Percentiles rank a stretch among this genome's conserved stretches.
Conservation (phyloP, 1,284 basidiomycete genomes). For the Ganoderma leucocontextum region DNA sequence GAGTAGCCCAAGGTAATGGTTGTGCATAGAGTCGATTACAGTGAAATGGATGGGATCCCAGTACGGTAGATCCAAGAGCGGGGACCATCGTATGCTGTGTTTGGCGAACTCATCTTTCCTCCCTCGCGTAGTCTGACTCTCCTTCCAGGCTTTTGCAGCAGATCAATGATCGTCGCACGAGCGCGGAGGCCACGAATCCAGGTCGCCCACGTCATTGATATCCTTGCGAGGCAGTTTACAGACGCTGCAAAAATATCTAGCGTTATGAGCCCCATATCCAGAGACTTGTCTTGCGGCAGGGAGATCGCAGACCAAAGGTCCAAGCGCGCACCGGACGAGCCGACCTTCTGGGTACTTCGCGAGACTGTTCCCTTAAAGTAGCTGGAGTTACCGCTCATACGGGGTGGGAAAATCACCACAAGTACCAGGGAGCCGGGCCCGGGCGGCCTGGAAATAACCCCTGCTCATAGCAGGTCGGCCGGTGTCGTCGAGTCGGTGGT, state of each 20-base stretch:
- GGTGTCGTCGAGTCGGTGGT: too few species aligned
- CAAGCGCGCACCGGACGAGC: slow-evolving; percentile 36
- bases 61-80: slow-evolving; percentile 41
- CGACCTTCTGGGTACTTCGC: slow-evolving; percentile 33
- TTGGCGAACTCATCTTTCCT: not conserved
- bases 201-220: slow-evolving; percentile 38
- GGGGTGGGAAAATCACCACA: too few species aligned
- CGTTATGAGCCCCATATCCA: slow-evolving; percentile 41
- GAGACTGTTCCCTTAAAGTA: too few species aligned
- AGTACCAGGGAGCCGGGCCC: too few species aligned
- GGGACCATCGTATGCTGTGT: slow-evolving; percentile 37
- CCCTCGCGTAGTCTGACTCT: not conserved
- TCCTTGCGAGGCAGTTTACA: slow-evolving; percentile 41
- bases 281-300: slow-evolving; percentile 44
- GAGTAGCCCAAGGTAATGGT: slow-evolving; percentile 40
- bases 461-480: too few species aligned
- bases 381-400: too few species aligned
- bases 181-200: slow-evolving; percentile 31
- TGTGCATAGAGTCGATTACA: slow-evolving; percentile 48
- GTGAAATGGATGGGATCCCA: slow-evolving; percentile 45
- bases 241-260: slow-evolving; percentile 43
- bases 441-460: too few species aligned
- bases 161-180: slow-evolving; percentile 30
- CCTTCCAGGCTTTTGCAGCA: slow-evolving; percentile 34
- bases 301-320: slow-evolving; percentile 45